A percentile compares a stretch with the other conserved stretches of the same genome.
phyloP scores from a whole-genome alignment of 2,329 filamentous ascomycete species.

The Nemania sp. region DNA sequence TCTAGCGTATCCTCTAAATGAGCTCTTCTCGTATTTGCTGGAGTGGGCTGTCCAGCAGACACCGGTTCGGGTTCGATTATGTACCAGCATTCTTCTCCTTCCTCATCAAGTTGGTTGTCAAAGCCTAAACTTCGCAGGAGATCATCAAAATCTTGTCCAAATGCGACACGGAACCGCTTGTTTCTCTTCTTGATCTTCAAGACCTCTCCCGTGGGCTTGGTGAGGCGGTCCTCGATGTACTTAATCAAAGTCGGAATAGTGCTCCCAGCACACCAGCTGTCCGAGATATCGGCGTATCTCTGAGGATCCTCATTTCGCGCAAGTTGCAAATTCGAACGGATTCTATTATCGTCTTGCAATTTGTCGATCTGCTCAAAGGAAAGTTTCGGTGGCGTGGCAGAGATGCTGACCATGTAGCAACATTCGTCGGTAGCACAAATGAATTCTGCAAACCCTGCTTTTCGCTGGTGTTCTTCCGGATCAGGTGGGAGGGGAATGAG shows the following conservation, averaged over 20 bases:
- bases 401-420: slow-evolving; percentile 52
- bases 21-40: slow-evolving; percentile 41
- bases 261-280: slow-evolving; percentile 44
- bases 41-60: slow-evolving; percentile 39
- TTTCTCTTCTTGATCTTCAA: slow-evolving; percentile 59
- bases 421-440: slow-evolving; percentile 35
- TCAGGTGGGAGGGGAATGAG: slow-evolving; percentile 23
- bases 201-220: slow-evolving; percentile 39
- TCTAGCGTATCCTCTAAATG: slow-evolving; percentile 35
- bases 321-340: slow-evolving; percentile 44
- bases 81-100: slow-evolving; percentile 45
- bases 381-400: slow-evolving; percentile 49
- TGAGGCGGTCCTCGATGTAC: slow-evolving; percentile 55
- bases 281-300: slow-evolving; percentile 50
- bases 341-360: slow-evolving; percentile 51
- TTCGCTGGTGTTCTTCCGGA: slow-evolving; percentile 6
- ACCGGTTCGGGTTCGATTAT: slow-evolving; percentile 41
- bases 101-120: slow-evolving; percentile 43
- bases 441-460: slow-evolving; percentile 27
- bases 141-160: slow-evolving; percentile 53
- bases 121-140: slow-evolving; percentile 57
- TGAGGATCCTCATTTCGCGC: slow-evolving; percentile 51
- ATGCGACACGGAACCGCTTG: slow-evolving; percentile 58
- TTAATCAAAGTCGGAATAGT: slow-evolving; percentile 52
- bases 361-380: slow-evolving; percentile 46